phyloP scores from a whole-genome alignment of 192 early-diverging fungal genomes.

The Coemansia sp. region DNA sequence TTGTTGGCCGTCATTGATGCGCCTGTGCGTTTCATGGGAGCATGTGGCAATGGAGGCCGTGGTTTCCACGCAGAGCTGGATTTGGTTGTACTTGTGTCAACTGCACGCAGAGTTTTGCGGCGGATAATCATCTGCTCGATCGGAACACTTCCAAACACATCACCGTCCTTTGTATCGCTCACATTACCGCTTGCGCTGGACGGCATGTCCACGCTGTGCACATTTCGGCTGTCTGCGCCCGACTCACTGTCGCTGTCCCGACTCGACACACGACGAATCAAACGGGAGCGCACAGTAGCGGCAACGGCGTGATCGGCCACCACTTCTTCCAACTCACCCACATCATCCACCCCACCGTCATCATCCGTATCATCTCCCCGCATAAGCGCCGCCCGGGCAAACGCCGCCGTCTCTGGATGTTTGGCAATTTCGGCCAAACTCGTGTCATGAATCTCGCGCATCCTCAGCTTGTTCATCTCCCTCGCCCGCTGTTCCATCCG shows the following conservation, averaged over 20 bases:
- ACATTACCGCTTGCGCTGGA: background rate
- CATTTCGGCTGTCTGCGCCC: background rate
- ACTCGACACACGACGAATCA: slow-evolving; percentile 15
- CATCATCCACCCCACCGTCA: slow-evolving; percentile 17
- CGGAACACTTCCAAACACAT: slow-evolving; percentile 25
- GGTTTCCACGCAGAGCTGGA: slow-evolving; percentile 1
- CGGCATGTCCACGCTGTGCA: slow-evolving; percentile 3
- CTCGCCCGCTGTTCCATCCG: slow-evolving; percentile 45
- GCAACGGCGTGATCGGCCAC: slow-evolving; percentile 27
- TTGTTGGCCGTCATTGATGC: slow-evolving; percentile 2
- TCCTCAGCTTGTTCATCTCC: slow-evolving; percentile 18
- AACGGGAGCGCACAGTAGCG: slow-evolving; percentile 22
- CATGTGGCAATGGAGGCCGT: slow-evolving; percentile 1
- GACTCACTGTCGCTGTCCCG: slow-evolving; percentile 33
- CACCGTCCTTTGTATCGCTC: slow-evolving; percentile 13
- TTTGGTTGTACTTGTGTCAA: background rate
- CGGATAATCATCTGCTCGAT: slow-evolving; percentile 48
- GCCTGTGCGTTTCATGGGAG: slow-evolving; percentile 36
- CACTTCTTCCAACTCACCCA: slow-evolving; percentile 33
- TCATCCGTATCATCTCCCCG: slow-evolving; percentile 12
- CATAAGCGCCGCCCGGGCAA: slow-evolving; percentile 53
- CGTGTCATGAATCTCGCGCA: slow-evolving; percentile 40
- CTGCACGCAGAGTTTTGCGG: slow-evolving; percentile 17
- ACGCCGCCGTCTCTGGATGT: slow-evolving; percentile 55
- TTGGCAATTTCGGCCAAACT: slow-evolving; percentile 44